Base-by-base conservation (phyloP, 2,329 filamentous ascomycete species). In the Penicillium sp. region DNA sequence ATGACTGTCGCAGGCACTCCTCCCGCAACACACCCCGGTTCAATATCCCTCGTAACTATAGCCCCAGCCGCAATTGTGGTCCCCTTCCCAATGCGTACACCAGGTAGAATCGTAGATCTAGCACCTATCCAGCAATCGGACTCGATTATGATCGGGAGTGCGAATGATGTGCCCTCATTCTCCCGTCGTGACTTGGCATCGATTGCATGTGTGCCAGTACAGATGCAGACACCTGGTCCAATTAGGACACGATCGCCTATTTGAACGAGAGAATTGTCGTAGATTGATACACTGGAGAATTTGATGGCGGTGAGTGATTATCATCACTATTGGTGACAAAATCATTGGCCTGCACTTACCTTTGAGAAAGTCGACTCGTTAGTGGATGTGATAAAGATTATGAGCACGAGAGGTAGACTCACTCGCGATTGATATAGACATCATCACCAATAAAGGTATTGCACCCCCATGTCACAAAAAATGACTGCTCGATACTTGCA, bases 351-450 rank as follows among this genome's bases (percentile, higher is more conserved):
- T 26, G 6, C 13, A 40, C 51, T 52, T 40, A 52, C 51, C 51
- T 52, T n/a, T 26, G 1, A 22, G 30, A 26, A 28, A 2, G 14
- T 11, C 13, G 6, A n/a, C 6, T 37, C 4, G 35, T 52, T 26
- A 52, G 37, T 28, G 8, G 19, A 4, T 26, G 35, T 16, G 33
- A 10, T 40, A 28, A 26, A 37, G 33, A 28, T 13, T 1, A 26
- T 40, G 37, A 5, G 6, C 10, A 40, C 1, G 19, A 14, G 51
- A 22, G 38, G 13, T 16, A 26, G 42, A 46, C 53, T 55, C 19
- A 55, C 53, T 55, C 53, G 40, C 53, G 53, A 22, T 55, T 55
- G 25, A 55, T 55, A 35, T 55, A 55, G 22, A 55, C 53, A 25
- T 46, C 40, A 11, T 55, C 40, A 2, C 53, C 53, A 14, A 55